Conservation (phyloP, 768 basidiomycete genomes). For the Auriculariales sp. region DNA sequence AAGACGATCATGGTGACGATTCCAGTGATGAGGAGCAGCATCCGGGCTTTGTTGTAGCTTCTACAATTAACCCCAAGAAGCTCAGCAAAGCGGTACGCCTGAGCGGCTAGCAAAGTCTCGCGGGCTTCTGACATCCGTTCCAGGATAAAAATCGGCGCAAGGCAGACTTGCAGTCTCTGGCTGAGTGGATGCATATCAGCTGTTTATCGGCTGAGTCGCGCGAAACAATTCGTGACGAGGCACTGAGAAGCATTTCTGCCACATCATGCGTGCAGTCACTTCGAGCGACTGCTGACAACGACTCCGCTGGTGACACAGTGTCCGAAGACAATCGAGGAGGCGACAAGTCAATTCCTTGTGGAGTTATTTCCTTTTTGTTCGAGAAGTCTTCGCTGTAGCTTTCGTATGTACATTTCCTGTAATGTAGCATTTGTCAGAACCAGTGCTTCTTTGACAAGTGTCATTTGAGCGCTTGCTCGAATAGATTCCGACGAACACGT, state of each 20-base stretch:
- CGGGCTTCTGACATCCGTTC: neutral
- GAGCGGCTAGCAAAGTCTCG: neutral
- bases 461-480: too few relatives aligned
- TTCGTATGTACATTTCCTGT: too few relatives aligned
- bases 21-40: slow-evolving; percentile 11
- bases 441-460: too few relatives aligned
- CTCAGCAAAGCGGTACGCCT: slow-evolving; percentile 37
- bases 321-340: too few relatives aligned
- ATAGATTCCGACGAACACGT: too few relatives aligned
- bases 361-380: too few relatives aligned
- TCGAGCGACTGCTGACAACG: too few relatives aligned
- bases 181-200: slow-evolving; percentile 75
- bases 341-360: too few relatives aligned
- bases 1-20: slow-evolving; percentile 16
- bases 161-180: slow-evolving; percentile 49
- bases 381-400: too few relatives aligned
- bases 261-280: too few relatives aligned
- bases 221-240: slow-evolving; percentile 46
- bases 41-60: slow-evolving; percentile 48
- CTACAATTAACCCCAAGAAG: slow-evolving; percentile 38
- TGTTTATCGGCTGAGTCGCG: slow-evolving; percentile 35
- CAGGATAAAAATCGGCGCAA: slow-evolving; percentile 59
- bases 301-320: too few relatives aligned
- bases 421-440: too few relatives aligned
- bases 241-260: slow-evolving; percentile 46